Evolutionary conservation across 768 basidiomycete genomes (phyloP), one percentile per base, ranked within the genome.

Genomic region (Coprinopsis cinerea): DNA sequence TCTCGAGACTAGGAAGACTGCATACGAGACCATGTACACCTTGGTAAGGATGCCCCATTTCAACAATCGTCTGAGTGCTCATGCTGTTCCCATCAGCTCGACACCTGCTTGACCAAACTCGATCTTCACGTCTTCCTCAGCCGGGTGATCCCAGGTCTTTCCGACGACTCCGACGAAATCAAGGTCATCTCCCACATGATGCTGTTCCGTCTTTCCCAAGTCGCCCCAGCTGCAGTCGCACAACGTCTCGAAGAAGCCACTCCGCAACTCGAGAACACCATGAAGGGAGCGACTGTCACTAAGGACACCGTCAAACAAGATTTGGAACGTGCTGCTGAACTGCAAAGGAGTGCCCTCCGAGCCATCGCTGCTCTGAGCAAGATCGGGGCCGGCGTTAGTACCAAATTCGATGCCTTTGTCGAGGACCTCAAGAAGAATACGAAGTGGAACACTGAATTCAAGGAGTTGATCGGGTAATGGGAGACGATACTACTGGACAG

Each of bases 241-340:
- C 87, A 87, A 55, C 79, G 88, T 22, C 74, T 98, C 51, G 91
- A 93, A 56, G 88, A 88, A 53, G 82, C 85, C 20, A 88, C 90
- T 23, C 85, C 88, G 4, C 81, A 83, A 47, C 74, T 97, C 53
- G 88, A 91, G 64, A 82, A 83, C 65, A 88, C 90, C 32, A 92
- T 97, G 82, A 88, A 92, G 61, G 91, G 91, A 1, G 80, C 87
- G 5, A 84, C 79, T 4, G 80, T 91, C 35, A 90, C 89, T 46
- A 97, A 97, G 70, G 95, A 98, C 61, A 91, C 92, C 0, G 94
- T 96, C 42, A 98, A 97, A 67, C 91, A 92, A 64, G 90, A 92
- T 56, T 63, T 92, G 39, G 89, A 91, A 66, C 79, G 88, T 17
- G 82, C 87, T 7, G 89, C 89, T 23, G 95, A 97, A 66, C 74